Base-by-base conservation (phyloP, 768 basidiomycete genomes). In the Suillus subalutaceus region DNA sequence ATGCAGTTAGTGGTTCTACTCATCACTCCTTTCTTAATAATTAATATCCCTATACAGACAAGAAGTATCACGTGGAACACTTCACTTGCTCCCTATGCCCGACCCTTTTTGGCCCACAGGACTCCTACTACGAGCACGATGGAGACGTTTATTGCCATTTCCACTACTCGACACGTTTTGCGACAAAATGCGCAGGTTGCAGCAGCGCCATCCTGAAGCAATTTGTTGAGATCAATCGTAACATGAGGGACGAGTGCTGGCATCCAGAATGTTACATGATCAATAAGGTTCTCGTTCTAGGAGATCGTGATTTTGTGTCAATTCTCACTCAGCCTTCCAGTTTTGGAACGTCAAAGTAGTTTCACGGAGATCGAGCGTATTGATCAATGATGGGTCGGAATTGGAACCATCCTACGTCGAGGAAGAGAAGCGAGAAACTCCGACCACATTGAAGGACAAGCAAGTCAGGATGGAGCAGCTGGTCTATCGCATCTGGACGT, bases 211-310 rank as follows among this genome's bases (percentile, higher is more conserved):
- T 99, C 68, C 81, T 99, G 71, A 99, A 99, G 81, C 97, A 99
- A 78, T 99, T 98, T 74, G 97, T 99, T 67, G 97, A 99, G 81
- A 98, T 99, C 80, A 99, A 99, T 74, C 88, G 97, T 67, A 99
- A 99, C 79, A 94, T 93, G 86, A 86, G 90, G 70, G 96, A 99
- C 79, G 97, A 99, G 81, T 99, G 97, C 74, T 99, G 97, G 97
- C 97, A 99, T 84, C 97, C 97, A 63, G 97, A 99, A 78, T 99
- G 97, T 78, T 98, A 99, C 79, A 98, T 98, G 97, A 98, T 99
- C 71, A 97, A 98, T 80, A 99, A 99, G 85, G 96, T 97, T 68
- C 65, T 86, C 68, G 1, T 38, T 12, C 52, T 23, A 35, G 48
- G 38, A 40, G 38, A 57, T 66, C 37, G 10, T 16, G 57, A 62